These are phyloP conservation scores for Sordariomycetes sp. DNA, from an alignment of 2,329 filamentous ascomycete genomes.

Conservation along the genomic window DNA sequence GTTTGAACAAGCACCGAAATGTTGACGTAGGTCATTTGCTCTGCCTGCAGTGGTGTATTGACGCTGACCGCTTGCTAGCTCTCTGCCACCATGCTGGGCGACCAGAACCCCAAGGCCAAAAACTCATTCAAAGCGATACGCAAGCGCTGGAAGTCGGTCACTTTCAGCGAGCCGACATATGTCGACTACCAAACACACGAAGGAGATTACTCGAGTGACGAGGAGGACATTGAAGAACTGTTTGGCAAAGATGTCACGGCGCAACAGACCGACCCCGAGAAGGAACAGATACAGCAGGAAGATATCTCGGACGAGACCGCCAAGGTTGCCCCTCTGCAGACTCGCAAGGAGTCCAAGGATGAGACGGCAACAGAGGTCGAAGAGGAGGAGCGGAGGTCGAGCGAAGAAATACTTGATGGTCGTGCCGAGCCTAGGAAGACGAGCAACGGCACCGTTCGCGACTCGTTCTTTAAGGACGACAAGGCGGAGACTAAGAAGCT, in stretches of 20 bases:
- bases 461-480: constrained; percentile 97
- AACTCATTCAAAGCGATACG: constrained; percentile 78
- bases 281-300: constrained; percentile 35
- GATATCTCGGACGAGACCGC: constrained; percentile 16
- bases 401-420: constrained; percentile 58
- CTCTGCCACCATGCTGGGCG: constrained; percentile 53
- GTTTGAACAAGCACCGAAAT: constrained; percentile 95
- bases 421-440: constrained; percentile 52
- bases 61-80: constrained; percentile 30
- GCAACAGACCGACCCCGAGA: constrained; percentile 18
- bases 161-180: constrained; percentile 77
- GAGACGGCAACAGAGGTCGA: constrained; percentile 21
- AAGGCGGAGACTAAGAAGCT: constrained; percentile 95
- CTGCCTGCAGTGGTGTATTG: not conserved
- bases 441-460: constrained; percentile 76
- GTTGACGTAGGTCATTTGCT: constrained; percentile 64
- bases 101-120: constrained; percentile 66
- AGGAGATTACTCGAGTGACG: constrained; percentile 75
- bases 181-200: constrained; percentile 78
- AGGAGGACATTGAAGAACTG: constrained; percentile 43
- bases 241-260: constrained; percentile 24
- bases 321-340: not conserved
- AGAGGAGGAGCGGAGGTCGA: constrained; percentile 32
- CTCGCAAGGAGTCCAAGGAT: constrained; percentile 1
- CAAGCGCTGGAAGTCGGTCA: constrained; percentile 76